These are phyloP conservation scores for Dictyostelium brefeldianum DNA, from an alignment of 78 protist species.

Conservation along the genomic window DNA sequence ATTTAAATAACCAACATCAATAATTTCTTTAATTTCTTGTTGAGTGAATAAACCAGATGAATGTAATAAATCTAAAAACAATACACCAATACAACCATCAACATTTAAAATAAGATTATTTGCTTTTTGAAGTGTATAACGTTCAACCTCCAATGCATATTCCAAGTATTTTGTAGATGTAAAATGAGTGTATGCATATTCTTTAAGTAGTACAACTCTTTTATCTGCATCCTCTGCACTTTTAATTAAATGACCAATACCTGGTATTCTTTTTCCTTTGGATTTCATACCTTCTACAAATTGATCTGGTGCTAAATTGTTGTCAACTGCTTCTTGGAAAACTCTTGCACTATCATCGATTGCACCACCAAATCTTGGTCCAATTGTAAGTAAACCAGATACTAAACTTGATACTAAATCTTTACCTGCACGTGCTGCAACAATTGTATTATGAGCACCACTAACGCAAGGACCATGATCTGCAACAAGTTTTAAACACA, in stretches of 20 bases:
- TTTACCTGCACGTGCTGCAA: constrained; percentile 95
- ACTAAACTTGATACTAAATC: constrained; percentile 94
- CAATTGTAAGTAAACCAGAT: constrained; percentile 96
- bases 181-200: constrained; percentile 78
- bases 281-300: constrained; percentile 92
- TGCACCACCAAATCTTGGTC: constrained; percentile 98
- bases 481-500: constrained; percentile 93
- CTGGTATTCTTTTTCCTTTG: constrained; percentile 90
- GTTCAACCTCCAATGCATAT: constrained; percentile 92
- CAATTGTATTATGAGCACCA: constrained; percentile 98
- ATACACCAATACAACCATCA: constrained; percentile 94
- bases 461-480: constrained; percentile 98
- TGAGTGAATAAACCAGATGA: constrained; percentile 90
- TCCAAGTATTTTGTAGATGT: constrained; percentile 52
- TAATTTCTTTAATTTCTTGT: constrained; percentile 91
- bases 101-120: constrained; percentile 96
- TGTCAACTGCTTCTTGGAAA: constrained; percentile 89
- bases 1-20: constrained; percentile 89
- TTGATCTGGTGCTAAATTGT: constrained; percentile 84
- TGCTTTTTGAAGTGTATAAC: constrained; percentile 92
- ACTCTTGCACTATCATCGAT: constrained; percentile 91
- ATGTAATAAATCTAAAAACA: constrained; percentile 93
- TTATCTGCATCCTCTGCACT: constrained; percentile 92
- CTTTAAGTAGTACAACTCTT: constrained; percentile 91
- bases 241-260: constrained; percentile 97